Percentiles rank a stretch among this genome's conserved stretches.
phyloP scores from a whole-genome alignment of 2,329 filamentous ascomycete genomes.

The Colletotrichum theobromicola region DNA sequence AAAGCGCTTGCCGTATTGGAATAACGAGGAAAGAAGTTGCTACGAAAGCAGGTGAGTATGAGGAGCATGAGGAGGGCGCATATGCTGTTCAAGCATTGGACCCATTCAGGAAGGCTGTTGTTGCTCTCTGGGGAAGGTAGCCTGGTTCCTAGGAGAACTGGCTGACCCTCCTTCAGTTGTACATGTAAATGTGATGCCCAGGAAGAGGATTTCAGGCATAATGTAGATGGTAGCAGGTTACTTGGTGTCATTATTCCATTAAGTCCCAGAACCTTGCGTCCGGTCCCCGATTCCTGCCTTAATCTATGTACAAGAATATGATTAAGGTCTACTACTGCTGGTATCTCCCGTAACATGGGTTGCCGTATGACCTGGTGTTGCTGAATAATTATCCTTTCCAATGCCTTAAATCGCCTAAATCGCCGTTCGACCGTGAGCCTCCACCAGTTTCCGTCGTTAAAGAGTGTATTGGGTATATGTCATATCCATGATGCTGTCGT shows the following conservation, averaged over 20 bases:
- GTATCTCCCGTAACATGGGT: background rate
- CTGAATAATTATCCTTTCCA: background rate
- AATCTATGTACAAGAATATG: constrained; percentile 11
- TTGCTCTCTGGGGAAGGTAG: background rate
- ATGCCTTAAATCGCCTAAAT: background rate
- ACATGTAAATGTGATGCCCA: background rate
- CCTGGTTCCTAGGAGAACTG: background rate
- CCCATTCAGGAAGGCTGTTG: rapidly evolving
- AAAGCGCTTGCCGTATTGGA: background rate
- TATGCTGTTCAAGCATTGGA: too few species aligned
- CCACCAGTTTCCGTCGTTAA: background rate
- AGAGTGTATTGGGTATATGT: constrained; percentile 3
- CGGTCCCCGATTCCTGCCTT: background rate
- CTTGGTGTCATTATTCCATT: background rate
- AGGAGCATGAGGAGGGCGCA: background rate
- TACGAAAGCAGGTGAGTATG: background rate
- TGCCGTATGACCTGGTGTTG: background rate
- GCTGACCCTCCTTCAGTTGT: background rate
- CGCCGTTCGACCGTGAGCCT: background rate
- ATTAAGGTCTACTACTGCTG: background rate
- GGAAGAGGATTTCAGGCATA: background rate
- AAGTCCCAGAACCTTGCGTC: background rate
- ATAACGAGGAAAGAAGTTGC: background rate
- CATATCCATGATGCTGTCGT: constrained; percentile 16
- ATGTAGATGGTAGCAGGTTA: rapidly evolving